Base-by-base conservation (phyloP, 2,329 filamentous ascomycete genomes). In the Neonectria magnoliae region DNA sequence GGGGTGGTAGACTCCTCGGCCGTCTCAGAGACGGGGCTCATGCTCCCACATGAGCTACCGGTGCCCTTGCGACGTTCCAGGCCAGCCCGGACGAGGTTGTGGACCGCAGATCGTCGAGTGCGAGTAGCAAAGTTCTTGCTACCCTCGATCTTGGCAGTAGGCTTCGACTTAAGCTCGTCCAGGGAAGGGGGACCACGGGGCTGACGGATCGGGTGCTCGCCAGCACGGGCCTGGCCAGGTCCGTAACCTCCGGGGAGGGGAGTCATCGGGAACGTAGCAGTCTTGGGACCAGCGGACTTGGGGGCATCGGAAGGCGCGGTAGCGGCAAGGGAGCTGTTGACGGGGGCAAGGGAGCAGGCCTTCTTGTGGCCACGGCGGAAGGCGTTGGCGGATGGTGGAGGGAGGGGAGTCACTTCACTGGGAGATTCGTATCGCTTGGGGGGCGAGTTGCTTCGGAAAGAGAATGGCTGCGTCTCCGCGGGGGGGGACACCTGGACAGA, bases 91-190 rank as follows among this genome's bases (percentile, higher is more conserved):
- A 98, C 93, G 54, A 99, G 87, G 77, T 94, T 98, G 82, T 94
- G 90, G 48, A 99, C 90, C 27, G 96, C 96, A 73, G 92, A 94
- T 69, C 95, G 93, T 65, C 96, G 93, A 75, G 97, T 94, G 66
- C 96, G 94, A 60, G 94, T 90, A 11, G 92, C 92, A 81, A 99
- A 99, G 83, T 99, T 99, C 88, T 98, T 91, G 89, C 95, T 98
- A 25, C 95, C 96, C 79, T 98, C 95, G 68, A 95, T 89, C 82
- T 94, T 97, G 71, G 93, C 90, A 9, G 95, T 98, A 1, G 96
- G 96, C 81, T 94, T 96, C 20, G 91, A 87, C 75, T 91, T 88
- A 65, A 99, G 89, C 81, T 99, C 96, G 71, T 99, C 96, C 55
- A 98, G 86, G 14, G 93, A 90, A 14, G 96, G 96, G 25, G 96